These are phyloP conservation scores for Scenedesmus sp. DNA, from an alignment of 163 green algal genomes.

Conservation along the genomic window DNA sequence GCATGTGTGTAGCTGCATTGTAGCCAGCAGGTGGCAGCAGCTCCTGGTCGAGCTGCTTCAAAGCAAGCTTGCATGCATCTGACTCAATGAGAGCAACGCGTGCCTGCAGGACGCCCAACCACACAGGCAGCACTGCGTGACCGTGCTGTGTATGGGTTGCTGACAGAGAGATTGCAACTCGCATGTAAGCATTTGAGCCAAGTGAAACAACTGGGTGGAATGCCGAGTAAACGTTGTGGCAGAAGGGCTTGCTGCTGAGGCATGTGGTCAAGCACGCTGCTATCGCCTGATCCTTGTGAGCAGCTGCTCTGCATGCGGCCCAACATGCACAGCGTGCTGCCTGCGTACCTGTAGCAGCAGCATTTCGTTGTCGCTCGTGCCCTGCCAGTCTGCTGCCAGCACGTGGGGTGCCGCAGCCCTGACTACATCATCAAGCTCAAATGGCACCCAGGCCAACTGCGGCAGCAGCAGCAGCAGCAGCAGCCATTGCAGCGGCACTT, in stretches of 20 bases:
- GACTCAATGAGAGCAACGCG: slow-evolving; percentile 62
- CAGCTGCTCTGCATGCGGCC: not conserved
- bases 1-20: not conserved
- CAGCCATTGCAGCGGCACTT: not conserved
- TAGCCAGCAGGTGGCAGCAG: slow-evolving; percentile 51
- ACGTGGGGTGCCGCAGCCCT: slow-evolving; percentile 20
- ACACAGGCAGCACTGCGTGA: not conserved
- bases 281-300: not conserved
- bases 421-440: slow-evolving; percentile 34
- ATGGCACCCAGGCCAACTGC: slow-evolving; percentile 41
- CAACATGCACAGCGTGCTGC: not conserved
- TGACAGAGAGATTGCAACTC: not conserved
- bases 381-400: slow-evolving; percentile 21
- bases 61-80: slow-evolving; percentile 57
- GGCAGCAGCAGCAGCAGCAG: not conserved
- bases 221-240: not conserved
- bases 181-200: not conserved
- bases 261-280: not conserved
- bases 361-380: slow-evolving; percentile 46
- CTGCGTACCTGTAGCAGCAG: slow-evolving; percentile 72
- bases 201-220: too few species aligned
- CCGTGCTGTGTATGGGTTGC: too few species aligned
- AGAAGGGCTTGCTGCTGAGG: not conserved
- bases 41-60: slow-evolving; percentile 52
- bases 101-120: slow-evolving; percentile 36